phyloP scores from a whole-genome alignment of 768 basidiomycete species.

The Termitomyces sp. region DNA sequence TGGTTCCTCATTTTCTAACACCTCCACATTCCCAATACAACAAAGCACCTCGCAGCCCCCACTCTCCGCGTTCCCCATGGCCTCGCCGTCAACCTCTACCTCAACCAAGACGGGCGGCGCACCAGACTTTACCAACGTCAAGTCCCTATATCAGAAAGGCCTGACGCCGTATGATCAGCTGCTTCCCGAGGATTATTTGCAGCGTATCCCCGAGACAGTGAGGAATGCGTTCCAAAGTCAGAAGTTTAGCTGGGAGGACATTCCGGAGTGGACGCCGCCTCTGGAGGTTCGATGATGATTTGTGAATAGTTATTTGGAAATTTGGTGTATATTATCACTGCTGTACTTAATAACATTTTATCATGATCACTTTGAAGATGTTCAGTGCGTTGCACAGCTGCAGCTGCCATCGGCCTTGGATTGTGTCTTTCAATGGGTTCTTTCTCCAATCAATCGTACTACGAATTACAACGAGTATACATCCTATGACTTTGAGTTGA shows the following conservation, averaged over 20 bases:
- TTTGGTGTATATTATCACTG: background rate
- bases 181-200: conserved; percentile 55
- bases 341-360: background rate
- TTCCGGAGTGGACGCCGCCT: conserved; percentile 76
- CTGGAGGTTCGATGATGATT: conserved; percentile 41
- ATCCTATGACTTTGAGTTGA: no score
- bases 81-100: conserved; percentile 12
- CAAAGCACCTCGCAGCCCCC: conserved; percentile 10
- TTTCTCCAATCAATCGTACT: no score
- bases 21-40: conserved; percentile 6
- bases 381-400: no score
- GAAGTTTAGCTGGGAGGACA: conserved; percentile 60
- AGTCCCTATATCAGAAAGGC: conserved; percentile 35
- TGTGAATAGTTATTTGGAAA: conserved; percentile 17
- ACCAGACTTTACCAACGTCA: conserved; percentile 21
- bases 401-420: no score
- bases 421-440: no score
- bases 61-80: conserved; percentile 18
- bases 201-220: conserved; percentile 43
- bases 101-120: conserved; percentile 10
- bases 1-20: background rate
- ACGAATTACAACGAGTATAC: no score
- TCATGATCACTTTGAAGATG: no score
- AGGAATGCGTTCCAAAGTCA: conserved; percentile 47
- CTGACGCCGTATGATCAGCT: conserved; percentile 48